These are phyloP conservation scores for Xylaria sp. DNA, from an alignment of 2,329 filamentous ascomycete genomes.

Conservation along the genomic window DNA sequence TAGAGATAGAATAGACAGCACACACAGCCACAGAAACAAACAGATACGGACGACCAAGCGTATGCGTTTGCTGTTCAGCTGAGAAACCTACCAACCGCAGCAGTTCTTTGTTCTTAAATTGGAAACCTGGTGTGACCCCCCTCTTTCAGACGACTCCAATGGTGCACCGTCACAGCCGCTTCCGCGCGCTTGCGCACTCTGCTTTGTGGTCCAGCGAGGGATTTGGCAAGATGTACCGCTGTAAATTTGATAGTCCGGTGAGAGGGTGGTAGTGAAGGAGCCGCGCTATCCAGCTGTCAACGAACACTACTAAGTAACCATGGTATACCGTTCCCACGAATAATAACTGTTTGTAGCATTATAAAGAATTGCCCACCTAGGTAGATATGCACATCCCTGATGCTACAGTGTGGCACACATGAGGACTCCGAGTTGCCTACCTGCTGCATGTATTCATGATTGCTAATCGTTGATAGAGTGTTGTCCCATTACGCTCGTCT, in stretches of 20 bases:
- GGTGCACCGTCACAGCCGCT: slow-evolving; percentile 9
- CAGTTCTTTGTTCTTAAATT: slow-evolving; percentile 33
- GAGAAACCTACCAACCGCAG: slow-evolving; percentile 18
- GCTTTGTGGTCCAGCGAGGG: background rate
- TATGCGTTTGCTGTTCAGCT: slow-evolving; percentile 3
- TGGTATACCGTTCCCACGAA: background rate
- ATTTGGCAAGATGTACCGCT: background rate
- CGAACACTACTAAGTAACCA: background rate
- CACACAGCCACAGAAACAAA: slow-evolving; percentile 27
- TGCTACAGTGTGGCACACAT: background rate
- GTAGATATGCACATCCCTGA: background rate
- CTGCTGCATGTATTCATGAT: background rate
- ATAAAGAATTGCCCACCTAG: background rate
- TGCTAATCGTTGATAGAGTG: too few relatives aligned
- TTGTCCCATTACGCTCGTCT: too few relatives aligned
- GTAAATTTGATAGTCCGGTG: too few relatives aligned
- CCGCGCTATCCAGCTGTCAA: background rate
- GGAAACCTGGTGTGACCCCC: slow-evolving; percentile 26
- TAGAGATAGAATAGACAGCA: background rate
- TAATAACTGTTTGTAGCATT: background rate
- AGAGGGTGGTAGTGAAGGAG: slow-evolving; percentile 2
- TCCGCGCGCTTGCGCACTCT: slow-evolving; percentile 27
- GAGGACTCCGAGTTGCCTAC: too few relatives aligned
- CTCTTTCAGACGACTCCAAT: background rate
- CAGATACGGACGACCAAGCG: background rate